Percentiles rank a stretch among this genome's conserved stretches.
Conservation (phyloP, 75 land plant genomes). For the Picea sitchensis region DNA sequence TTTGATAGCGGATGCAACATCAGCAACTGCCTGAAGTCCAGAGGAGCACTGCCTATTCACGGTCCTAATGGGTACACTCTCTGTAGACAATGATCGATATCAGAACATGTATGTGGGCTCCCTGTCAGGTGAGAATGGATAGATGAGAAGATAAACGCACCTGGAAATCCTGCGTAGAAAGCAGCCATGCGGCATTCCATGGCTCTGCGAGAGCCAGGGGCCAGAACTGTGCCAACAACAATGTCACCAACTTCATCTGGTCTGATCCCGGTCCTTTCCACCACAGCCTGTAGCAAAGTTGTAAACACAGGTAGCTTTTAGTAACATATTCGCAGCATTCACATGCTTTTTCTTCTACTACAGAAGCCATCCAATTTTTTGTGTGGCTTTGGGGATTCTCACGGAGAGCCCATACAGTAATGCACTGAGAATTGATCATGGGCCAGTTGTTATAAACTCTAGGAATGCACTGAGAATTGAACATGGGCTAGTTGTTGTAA, state of each 20-base stretch:
- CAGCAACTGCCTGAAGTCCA: conserved; percentile 77
- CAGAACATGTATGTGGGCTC: background rate
- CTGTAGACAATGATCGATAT: conserved; percentile 17
- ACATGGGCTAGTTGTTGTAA: too few relatives aligned
- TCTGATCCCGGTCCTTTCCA: conserved; percentile 22
- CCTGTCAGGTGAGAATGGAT: background rate
- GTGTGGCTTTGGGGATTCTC: background rate
- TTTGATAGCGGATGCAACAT: conserved; percentile 72
- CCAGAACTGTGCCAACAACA: conserved; percentile 28
- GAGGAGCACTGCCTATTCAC: conserved; percentile 81
- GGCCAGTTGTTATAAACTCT: too few relatives aligned
- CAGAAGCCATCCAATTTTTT: background rate
- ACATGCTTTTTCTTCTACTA: background rate
- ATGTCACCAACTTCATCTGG: conserved; percentile 26
- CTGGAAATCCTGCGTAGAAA: conserved; percentile 27
- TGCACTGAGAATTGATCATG: too few relatives aligned
- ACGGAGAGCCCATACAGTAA: too few relatives aligned
- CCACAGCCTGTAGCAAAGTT: conserved; percentile 18
- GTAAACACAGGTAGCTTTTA: background rate
- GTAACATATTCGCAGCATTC: background rate
- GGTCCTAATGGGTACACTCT: conserved; percentile 67
- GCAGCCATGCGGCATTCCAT: conserved; percentile 25
- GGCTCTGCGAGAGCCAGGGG: conserved; percentile 27
- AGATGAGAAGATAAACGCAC: background rate
- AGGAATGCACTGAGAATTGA: too few relatives aligned